Base-by-base conservation (phyloP, 306 rosid genomes). In the Rubus parviflorus region DNA sequence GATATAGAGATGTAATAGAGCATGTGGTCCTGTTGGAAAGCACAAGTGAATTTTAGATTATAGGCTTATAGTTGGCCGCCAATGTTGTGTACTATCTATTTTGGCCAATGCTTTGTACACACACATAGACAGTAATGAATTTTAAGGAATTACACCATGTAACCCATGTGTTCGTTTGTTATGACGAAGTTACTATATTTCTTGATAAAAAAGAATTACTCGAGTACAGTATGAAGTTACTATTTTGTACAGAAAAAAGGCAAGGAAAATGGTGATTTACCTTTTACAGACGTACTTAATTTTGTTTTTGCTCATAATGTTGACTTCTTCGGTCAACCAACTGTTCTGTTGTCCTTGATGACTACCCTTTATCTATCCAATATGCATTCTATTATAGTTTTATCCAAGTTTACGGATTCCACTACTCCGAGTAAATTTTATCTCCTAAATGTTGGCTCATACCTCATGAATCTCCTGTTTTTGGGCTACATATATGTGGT, bases 1-100 rank as follows among this genome's bases (percentile, higher is more conserved):
- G 99, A 92, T 81, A 82, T 92, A 43, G 99, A 92, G 83, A 92
- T 90, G 99, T 92, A 85, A 86, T 52, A 7, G 70, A 70, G 72
- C 11, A 43, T 22, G 4, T 43, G 40, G 35, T 30, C 8, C 41
- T 20, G 53, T 52, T 52, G 46, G 72, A 40, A 66, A 35, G 45
- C 54, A 30, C 46, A 38, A 16, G 19, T 74, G 51, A 20, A 4
- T 14, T 25, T 37, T 67, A 12, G 61, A 43, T 8, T 76, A n/a
- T 76, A 52, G 15, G 35, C 46, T 51, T 40, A 63, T 48, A 48
- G 69, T 61, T 58, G 14, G 58, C 62, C 17, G 22, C 46, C 48
- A 25, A 25, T 66, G 52, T 53, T 41, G 43, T 53, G 57, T 48
- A 25, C 43, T 3, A 23, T 25, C n/a, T 47, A 3, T 15, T 5